A percentile compares a stretch with the other conserved stretches of the same genome.
Conservation (phyloP, 345 rosid species). For the Sonneratia caseolaris region DNA sequence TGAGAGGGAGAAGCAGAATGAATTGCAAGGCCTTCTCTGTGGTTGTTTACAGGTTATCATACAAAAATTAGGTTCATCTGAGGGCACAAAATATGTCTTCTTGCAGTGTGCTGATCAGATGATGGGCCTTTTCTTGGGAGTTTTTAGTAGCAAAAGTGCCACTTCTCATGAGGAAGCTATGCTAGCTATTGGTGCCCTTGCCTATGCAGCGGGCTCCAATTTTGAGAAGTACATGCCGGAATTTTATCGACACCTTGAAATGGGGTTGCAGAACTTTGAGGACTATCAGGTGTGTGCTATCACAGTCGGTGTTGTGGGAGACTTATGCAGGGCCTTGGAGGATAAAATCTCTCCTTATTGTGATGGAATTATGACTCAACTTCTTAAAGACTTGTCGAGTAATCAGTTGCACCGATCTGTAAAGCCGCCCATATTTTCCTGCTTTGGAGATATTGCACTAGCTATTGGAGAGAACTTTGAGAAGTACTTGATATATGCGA, state of each 20-base stretch:
- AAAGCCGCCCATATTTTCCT: conserved; percentile 40
- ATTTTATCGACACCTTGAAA: conserved; percentile 31
- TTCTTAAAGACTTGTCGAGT: conserved; percentile 40
- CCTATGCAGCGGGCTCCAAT: conserved; percentile 32
- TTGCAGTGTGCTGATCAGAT: conserved; percentile 40
- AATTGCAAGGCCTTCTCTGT: conserved; percentile 40
- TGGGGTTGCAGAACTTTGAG: conserved; percentile 41
- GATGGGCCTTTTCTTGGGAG: conserved; percentile 38
- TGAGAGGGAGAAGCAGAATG: conserved; percentile 36
- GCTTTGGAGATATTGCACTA: conserved; percentile 40
- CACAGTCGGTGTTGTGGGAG: conserved; percentile 42
- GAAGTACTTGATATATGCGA: conserved; percentile 39
- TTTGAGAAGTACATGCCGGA: conserved; percentile 41
- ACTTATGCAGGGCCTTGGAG: conserved; percentile 40
- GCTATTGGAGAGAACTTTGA: conserved; percentile 44
- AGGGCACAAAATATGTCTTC: conserved; percentile 28
- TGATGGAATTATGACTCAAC: conserved; percentile 41
- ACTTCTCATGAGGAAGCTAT: conserved; percentile 45
- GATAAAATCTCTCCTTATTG: conserved; percentile 36
- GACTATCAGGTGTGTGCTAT: conserved; percentile 44
- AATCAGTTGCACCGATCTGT: conserved; percentile 42
- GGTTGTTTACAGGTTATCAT: conserved; percentile 41
- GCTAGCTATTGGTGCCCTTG: conserved; percentile 42
- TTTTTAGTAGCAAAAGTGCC: conserved; percentile 34
- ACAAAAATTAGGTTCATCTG: conserved; percentile 34